Evolutionary conservation across 108 stramenopile species (phyloP), one percentile per base, ranked within the genome.

Genomic region (Cyclotella atomus): DNA sequence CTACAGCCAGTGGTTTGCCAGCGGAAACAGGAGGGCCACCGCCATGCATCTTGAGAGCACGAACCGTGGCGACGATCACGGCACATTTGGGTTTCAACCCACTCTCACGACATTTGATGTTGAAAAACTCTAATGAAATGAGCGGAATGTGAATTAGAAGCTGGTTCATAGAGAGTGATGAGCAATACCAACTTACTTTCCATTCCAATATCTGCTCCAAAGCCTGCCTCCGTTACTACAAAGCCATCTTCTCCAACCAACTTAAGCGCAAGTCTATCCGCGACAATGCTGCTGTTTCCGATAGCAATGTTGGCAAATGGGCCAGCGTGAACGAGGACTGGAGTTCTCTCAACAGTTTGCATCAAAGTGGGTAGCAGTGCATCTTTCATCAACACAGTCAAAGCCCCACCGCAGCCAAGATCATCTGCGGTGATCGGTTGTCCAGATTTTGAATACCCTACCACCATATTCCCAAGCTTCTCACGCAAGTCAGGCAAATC

Each of bases 31-130:
- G 89, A 41, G 98, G 97, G 20, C 97, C 98, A 14, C 99, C 99
- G 9, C 99, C 99, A 83, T 99, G 99, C 97, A 97, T 97, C 82
- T 99, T 99, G 43, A 99, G 76, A 19, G 99, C 99, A 5, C 99
- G 95, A 29, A 99, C 95, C 19, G 99, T 99, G 24, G 99, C 99
- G 6, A 99, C 99, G 60, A 99, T 90, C 59, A 99, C 97, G 5
- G 95, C 97, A 54, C 91, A 96, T 59, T 93, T 89, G 0, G 99
- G 99, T 76, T 86, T 91, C 12, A 98, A 77, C 1, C 95, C 95
- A 32, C 85, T 87, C 71, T 85, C 84, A 1, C 99, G 85, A 75
- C 97, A 98, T 85, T 99, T 99, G 76, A 99, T 98, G 84, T 99
- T 97, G 92, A 98, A 98, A 81, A 98, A 98, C 78, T 99, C 65